Base-by-base conservation (phyloP, 306 rosid species). In the Gynostemma pentaphyllum region DNA sequence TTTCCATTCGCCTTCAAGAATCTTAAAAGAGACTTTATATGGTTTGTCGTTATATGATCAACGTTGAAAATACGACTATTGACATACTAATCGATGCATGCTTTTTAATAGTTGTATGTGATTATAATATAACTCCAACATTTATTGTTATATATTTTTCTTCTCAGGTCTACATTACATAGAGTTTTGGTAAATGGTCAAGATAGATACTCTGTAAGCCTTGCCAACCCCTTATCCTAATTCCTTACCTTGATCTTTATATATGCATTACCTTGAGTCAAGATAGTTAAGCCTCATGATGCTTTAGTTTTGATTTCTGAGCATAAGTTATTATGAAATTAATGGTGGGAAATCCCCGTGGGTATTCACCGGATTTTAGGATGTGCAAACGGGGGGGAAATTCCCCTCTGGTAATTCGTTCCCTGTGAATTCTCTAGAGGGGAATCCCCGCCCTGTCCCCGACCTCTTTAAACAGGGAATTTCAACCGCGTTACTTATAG, bases 111-210 rank as follows among this genome's bases (percentile, higher is more conserved):
- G 8, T 28, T 28, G 5, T 2, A 14, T 55, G 15, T 56, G 45
- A 44, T 28, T 10, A 8, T 49, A 7, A 23, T 29, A 49, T 49
- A 49, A 34, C 3, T 4, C 45, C 36, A 32, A 41, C 39, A 13
- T 27, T 66, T 55, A 56, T 34, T 47, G 21, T 60, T 21, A 11
- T 49, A 69, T 69, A 32, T 44, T 60, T 69, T 69, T 28, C 66
- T 60, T 30, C 68, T 76, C 84, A 92, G 99, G 87, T 88, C 99
- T 48, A 92, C 99, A 28, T 61, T 92, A 79, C 99, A 92, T 77
- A 83, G 96, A 76, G 96, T 92, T 66, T 50, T 92, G 13, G 94
- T 83, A 73, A 82, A 77, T 47, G 95, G 88, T 60, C 90, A 79
- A 72, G 96, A 76, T 28, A 84, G 98, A 88, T 88, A 75, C 65